These are phyloP conservation scores for Magnolia sinica DNA, from an alignment of 164 flowering plant species.

Conservation along the genomic window DNA sequence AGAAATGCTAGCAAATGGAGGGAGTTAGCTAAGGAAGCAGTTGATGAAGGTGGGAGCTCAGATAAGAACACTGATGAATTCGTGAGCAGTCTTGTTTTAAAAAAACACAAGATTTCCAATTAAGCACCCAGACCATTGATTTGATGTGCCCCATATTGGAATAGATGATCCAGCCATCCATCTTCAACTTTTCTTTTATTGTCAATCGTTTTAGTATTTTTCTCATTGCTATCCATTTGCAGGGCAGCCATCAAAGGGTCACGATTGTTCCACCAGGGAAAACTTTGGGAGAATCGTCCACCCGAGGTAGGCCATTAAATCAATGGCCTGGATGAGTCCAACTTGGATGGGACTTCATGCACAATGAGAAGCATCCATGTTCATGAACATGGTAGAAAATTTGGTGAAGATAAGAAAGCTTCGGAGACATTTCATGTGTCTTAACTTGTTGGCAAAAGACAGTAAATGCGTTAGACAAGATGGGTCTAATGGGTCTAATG, in stretches of 20 bases:
- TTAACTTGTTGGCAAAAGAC: too few relatives aligned
- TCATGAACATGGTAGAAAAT: too few relatives aligned
- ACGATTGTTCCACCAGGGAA: background rate
- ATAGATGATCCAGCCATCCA: background rate
- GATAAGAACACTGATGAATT: conserved; percentile 40
- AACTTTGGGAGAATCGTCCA: too few relatives aligned
- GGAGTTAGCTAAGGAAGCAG: conserved; percentile 38
- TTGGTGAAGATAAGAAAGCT: too few relatives aligned
- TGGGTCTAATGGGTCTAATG: too few relatives aligned
- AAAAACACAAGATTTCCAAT: background rate
- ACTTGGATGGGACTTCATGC: too few relatives aligned
- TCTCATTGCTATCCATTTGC: background rate
- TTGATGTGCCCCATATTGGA: background rate
- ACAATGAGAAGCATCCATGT: too few relatives aligned
- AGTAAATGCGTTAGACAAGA: too few relatives aligned
- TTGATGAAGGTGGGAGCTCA: conserved; percentile 45
- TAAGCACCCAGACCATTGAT: background rate
- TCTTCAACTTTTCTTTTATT: background rate
- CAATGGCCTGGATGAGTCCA: too few relatives aligned
- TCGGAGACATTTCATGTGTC: too few relatives aligned
- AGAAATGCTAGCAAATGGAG: conserved; percentile 39
- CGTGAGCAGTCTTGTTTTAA: conserved; percentile 19
- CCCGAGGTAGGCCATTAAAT: too few relatives aligned
- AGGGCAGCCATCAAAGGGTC: background rate
- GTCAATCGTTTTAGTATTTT: background rate